Evolutionary conservation across 2,329 filamentous ascomycete genomes (phyloP), one percentile per base, ranked within the genome.

Genomic region (Bisporella sp.): DNA sequence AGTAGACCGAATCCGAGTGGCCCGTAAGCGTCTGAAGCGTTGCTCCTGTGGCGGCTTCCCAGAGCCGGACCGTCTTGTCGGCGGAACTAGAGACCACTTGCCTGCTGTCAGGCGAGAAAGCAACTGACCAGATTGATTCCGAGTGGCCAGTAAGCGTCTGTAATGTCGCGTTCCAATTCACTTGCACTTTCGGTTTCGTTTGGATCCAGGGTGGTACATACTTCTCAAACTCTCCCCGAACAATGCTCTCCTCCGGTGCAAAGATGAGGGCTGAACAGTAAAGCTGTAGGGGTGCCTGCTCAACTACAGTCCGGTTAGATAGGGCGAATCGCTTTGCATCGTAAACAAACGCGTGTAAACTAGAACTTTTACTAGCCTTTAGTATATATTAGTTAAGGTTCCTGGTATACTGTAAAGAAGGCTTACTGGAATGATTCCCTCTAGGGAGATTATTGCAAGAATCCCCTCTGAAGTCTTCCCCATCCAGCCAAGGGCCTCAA

Each of bases 221-320:
- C 35, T 52, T 37, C 11, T 46, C 5, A 41, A 54, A 59, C 4
- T n/a, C 30, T 4, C 32, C 51, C 13, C 64, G 57, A 30, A 66
- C 39, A 30, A 59, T 49, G 46, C 62, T 66, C n/a, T n/a, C n/a
- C n/a, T n/a, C n/a, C n/a, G n/a, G n/a, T n/a, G n/a, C n/a, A n/a
- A n/a, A n/a, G n/a, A n/a, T n/a, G n/a, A n/a, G n/a, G n/a, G n/a
- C n/a, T n/a, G n/a, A n/a, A n/a, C n/a, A n/a, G n/a, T n/a, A n/a
- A n/a, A n/a, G n/a, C n/a, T n/a, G n/a, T n/a, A n/a, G n/a, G n/a
- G n/a, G n/a, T n/a, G n/a, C n/a, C 5, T 50, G 32, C 12, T 53
- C 31, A 37, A 37, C 33, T 37, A 37, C n/a, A 7, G 33, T 7
- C 33, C 33, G 33, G n/a, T 37, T 37, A n/a, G 33, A 37, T 37